phyloP scores from a whole-genome alignment of 2,329 filamentous ascomycete species.

The Huntiella moniliformis region DNA sequence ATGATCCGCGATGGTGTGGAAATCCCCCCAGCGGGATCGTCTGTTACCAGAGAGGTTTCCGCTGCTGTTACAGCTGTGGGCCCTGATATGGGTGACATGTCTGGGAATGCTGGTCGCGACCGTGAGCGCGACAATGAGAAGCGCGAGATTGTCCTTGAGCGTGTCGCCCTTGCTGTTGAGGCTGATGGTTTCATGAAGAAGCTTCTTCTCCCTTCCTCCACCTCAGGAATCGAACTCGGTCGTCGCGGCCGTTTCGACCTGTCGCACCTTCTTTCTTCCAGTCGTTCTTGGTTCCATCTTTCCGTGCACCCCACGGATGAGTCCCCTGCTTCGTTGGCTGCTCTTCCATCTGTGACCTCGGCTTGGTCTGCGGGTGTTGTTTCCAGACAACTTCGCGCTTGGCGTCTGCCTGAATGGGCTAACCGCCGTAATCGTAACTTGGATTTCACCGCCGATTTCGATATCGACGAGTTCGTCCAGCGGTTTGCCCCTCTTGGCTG shows the following conservation, averaged over 20 bases:
- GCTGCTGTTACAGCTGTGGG: slow-evolving; percentile 59
- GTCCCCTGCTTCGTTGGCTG: slow-evolving; percentile 53
- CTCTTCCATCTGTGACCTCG: slow-evolving; percentile 51
- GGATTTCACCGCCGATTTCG: slow-evolving; percentile 94
- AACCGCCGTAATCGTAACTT: slow-evolving; percentile 80
- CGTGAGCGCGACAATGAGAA: slow-evolving; percentile 64
- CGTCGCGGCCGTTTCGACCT: slow-evolving; percentile 65
- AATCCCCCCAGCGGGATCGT: slow-evolving; percentile 54
- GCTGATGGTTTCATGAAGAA: slow-evolving; percentile 66
- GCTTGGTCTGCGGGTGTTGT: slow-evolving; percentile 87
- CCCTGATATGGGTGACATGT: slow-evolving; percentile 59
- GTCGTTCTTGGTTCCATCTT: slow-evolving; percentile 88
- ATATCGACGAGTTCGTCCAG: slow-evolving; percentile 74
- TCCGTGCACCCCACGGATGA: slow-evolving; percentile 84
- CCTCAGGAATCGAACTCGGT: slow-evolving; percentile 65
- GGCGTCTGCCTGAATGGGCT: slow-evolving; percentile 90
- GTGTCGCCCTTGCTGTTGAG: slow-evolving; percentile 64
- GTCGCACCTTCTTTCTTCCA: slow-evolving; percentile 53
- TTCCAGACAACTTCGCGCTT: slow-evolving; percentile 79
- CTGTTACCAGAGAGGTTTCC: slow-evolving; percentile 73
- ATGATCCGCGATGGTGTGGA: slow-evolving; percentile 91
- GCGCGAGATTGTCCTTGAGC: slow-evolving; percentile 68
- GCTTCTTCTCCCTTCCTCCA: slow-evolving; percentile 51
- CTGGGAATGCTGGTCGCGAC: slow-evolving; percentile 47
- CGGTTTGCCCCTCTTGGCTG: slow-evolving; percentile 74